Evolutionary conservation across 768 basidiomycete species (phyloP).

Genomic region (Xerocomus potaroensis): DNA sequence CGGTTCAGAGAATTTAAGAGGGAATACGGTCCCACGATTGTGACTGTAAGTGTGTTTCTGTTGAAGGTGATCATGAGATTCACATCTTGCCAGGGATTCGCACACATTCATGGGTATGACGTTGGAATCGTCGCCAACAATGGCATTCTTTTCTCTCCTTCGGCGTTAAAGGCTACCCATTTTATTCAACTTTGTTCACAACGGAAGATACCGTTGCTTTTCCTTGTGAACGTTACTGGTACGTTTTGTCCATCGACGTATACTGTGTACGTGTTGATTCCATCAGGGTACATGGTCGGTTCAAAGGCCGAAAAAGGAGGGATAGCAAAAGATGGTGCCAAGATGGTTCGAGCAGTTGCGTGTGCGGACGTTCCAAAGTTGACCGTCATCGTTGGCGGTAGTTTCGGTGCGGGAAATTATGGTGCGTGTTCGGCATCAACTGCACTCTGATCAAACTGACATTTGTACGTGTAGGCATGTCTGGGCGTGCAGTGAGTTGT

Average conservation of each 20-base stretch:
- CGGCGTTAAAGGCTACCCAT: slow-evolving; percentile 90
- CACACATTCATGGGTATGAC: slow-evolving; percentile 81
- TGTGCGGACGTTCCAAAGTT: slow-evolving; percentile 93
- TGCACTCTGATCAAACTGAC: slow-evolving; percentile 9
- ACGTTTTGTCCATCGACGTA: slow-evolving; percentile 3
- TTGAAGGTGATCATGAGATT: background rate
- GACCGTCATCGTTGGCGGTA: slow-evolving; percentile 89
- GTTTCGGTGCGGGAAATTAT: slow-evolving; percentile 94
- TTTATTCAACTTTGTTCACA: slow-evolving; percentile 95
- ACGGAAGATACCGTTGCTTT: slow-evolving; percentile 81
- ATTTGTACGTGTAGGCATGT: slow-evolving; percentile 61
- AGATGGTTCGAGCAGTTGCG: slow-evolving; percentile 95
- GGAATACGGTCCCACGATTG: slow-evolving; percentile 87
- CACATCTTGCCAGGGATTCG: slow-evolving; percentile 60
- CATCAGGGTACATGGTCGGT: slow-evolving; percentile 87
- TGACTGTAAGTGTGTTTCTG: slow-evolving; percentile 56
- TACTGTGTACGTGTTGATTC: slow-evolving; percentile 1
- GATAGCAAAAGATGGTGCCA: slow-evolving; percentile 91
- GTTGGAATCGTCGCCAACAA: slow-evolving; percentile 95
- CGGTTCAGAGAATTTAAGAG: slow-evolving; percentile 94
- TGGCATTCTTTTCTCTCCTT: slow-evolving; percentile 91
- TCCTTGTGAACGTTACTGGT: slow-evolving; percentile 95
- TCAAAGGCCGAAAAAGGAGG: slow-evolving; percentile 93
- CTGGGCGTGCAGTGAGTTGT: slow-evolving; percentile 77
- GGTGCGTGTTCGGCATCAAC: slow-evolving; percentile 40